phyloP scores from a whole-genome alignment of 73 alveolate genomes.

The Effrenium voratum region DNA sequence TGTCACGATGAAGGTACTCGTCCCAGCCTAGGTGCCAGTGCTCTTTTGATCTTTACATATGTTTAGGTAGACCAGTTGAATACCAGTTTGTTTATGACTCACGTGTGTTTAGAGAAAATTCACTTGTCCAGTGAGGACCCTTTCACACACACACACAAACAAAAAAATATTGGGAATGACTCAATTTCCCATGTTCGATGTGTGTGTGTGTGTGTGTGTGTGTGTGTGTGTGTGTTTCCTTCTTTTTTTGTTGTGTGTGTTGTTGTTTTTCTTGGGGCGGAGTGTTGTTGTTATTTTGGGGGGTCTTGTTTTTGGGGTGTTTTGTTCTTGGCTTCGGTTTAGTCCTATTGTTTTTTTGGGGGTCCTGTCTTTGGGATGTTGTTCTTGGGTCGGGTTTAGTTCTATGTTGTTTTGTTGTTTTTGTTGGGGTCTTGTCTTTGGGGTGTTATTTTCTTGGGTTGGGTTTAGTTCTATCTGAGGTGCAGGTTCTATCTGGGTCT shows the following conservation, averaged over 20 bases:
- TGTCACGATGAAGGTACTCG: no score
- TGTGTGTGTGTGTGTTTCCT: not conserved
- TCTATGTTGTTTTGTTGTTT: not conserved
- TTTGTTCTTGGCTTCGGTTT: not conserved
- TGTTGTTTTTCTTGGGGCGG: not conserved
- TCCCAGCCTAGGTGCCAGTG: no score
- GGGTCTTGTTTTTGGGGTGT: not conserved
- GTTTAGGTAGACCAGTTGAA: no score
- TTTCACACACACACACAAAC: no score
- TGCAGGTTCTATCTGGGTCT: not conserved
- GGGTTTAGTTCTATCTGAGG: not conserved
- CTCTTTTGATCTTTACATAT: no score
- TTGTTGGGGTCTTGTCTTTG: not conserved
- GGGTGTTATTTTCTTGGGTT: not conserved
- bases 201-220: not conserved
- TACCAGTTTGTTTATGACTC: no score
- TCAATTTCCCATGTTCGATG: no score
- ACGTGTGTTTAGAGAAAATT: no score
- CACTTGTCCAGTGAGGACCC: no score
- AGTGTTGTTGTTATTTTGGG: not conserved
- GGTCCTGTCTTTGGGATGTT: not conserved
- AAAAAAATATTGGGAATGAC: no score
- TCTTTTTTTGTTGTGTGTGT: not conserved
- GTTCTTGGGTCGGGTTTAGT: not conserved
- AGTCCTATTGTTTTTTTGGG: not conserved